Conservation (phyloP, 2,329 filamentous ascomycete species). For the Penicillium expansum region DNA sequence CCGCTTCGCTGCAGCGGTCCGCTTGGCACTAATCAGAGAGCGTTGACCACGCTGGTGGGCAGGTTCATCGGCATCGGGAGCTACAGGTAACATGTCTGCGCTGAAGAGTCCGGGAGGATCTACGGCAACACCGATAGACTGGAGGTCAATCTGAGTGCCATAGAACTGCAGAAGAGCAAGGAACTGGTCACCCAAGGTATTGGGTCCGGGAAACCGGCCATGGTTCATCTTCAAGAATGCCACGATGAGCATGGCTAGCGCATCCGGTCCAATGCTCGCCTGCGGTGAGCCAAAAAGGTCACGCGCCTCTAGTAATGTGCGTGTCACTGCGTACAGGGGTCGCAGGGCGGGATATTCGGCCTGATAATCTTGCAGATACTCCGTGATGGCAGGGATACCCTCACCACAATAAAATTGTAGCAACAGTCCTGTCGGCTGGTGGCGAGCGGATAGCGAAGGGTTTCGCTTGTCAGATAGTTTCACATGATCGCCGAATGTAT, state of each 20-base stretch:
- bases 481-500: constrained; percentile 21
- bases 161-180: constrained; percentile 53
- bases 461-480: constrained; percentile 25
- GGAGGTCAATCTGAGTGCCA: constrained; percentile 44
- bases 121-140: constrained; percentile 49
- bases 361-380: constrained; percentile 48
- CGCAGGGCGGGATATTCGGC: constrained; percentile 50
- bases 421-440: constrained; percentile 49
- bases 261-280: constrained; percentile 55
- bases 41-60: constrained; percentile 40
- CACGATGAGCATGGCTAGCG: constrained; percentile 57
- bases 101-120: constrained; percentile 47
- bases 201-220: constrained; percentile 27
- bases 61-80: constrained; percentile 12
- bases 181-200: constrained; percentile 45
- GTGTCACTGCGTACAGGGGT: constrained; percentile 51
- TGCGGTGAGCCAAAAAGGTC: constrained; percentile 48
- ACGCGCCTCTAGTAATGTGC: constrained; percentile 51
- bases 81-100: constrained; percentile 14
- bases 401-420: constrained; percentile 53
- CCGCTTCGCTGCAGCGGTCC: constrained; percentile 32
- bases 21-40: constrained; percentile 36
- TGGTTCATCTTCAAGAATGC: constrained; percentile 51
- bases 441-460: constrained; percentile 38
- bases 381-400: constrained; percentile 38